These are phyloP conservation scores for Castanospermum australe DNA, from an alignment of 306 rosid genomes.

Conservation along the genomic window DNA sequence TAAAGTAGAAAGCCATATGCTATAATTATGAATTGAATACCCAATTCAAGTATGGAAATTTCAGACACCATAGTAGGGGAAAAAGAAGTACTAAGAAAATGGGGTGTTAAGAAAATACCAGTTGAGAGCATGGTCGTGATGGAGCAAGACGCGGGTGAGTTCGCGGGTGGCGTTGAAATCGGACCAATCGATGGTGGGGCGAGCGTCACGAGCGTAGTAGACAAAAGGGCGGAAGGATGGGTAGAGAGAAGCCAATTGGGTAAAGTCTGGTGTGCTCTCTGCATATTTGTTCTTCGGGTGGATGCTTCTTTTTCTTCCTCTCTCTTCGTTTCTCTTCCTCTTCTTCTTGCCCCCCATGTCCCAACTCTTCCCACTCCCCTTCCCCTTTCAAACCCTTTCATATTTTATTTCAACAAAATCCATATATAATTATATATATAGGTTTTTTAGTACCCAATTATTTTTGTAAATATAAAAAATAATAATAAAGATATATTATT, in stretches of 20 bases:
- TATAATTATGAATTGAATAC: neutral
- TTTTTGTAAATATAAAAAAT: too few species aligned
- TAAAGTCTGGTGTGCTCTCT: slow-evolving; percentile 77
- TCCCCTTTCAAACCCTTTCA: neutral
- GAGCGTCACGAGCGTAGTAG: slow-evolving; percentile 22
- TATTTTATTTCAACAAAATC: too few species aligned
- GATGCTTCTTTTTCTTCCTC: slow-evolving; percentile 31
- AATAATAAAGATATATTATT: too few species aligned
- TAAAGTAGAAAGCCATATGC: neutral
- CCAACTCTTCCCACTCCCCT: too few species aligned
- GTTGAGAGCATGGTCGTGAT: slow-evolving; percentile 30
- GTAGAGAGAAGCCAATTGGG: slow-evolving; percentile 72
- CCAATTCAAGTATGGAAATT: neutral
- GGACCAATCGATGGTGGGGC: slow-evolving; percentile 71
- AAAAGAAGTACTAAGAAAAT: neutral
- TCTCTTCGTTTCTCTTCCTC: slow-evolving; percentile 42
- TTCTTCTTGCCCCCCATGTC: slow-evolving; percentile 42
- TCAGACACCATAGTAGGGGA: neutral
- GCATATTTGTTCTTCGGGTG: slow-evolving; percentile 73
- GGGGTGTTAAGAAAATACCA: slow-evolving; percentile 19
- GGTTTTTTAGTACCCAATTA: too few species aligned
- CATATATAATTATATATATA: too few species aligned
- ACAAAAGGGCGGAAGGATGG: slow-evolving; percentile 67
- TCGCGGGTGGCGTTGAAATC: slow-evolving; percentile 87
- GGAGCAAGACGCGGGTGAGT: slow-evolving; percentile 54